Conservation (phyloP, 805 yeast species). For the Kodamaea restingae region DNA sequence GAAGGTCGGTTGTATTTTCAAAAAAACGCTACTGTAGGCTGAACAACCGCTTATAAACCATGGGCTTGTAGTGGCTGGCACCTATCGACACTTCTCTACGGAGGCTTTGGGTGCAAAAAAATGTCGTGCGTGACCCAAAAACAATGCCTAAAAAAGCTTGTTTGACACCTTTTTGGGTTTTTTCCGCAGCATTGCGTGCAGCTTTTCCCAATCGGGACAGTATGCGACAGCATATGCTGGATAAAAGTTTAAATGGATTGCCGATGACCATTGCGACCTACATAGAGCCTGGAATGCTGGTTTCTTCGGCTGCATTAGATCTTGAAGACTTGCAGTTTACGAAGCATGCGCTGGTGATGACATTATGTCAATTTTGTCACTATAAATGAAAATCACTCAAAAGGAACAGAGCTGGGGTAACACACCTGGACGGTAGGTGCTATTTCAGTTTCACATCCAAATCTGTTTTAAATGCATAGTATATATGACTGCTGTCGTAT, state of each 20-base stretch:
- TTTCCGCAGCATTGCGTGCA: conserved; percentile 2
- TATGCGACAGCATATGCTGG: not conserved
- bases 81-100: too few species aligned
- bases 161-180: not conserved
- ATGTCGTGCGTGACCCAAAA: not conserved
- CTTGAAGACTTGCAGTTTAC: not conserved
- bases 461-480: too few species aligned
- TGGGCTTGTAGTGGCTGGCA: too few species aligned
- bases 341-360: not conserved
- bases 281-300: not conserved
- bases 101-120: conserved; percentile 1
- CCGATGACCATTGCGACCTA: not conserved
- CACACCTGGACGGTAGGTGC: too few species aligned
- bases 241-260: not conserved
- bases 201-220: conserved; percentile 1
- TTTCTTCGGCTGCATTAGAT: not conserved
- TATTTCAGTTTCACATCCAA: too few species aligned
- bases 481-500: too few species aligned
- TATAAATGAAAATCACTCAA: too few species aligned
- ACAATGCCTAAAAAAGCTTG: not conserved
- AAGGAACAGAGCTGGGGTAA: too few species aligned
- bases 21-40: too few species aligned
- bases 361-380: not conserved
- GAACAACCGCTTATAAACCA: too few species aligned
- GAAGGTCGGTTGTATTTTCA: too few species aligned